Percentiles rank a stretch among this genome's conserved stretches.
phyloP scores from a whole-genome alignment of 208 protist species.

The Acanthamoeba pearcei region DNA sequence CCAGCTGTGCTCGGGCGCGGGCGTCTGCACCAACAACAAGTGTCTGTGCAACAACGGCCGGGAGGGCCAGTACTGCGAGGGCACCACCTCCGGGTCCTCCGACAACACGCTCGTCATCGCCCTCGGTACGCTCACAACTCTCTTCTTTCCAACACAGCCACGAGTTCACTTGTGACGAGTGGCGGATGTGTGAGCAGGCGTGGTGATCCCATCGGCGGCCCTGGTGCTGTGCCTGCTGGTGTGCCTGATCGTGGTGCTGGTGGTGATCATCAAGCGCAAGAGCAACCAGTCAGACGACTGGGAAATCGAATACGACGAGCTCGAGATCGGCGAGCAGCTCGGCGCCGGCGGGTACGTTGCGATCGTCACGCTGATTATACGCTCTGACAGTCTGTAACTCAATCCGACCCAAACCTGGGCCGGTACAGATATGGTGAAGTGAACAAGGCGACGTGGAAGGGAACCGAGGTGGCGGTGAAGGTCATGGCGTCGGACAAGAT shows the following conservation, averaged over 20 bases:
- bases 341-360: constrained; percentile 17
- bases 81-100: background rate
- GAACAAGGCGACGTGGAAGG: constrained; percentile 48
- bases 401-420: no score
- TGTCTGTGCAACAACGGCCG: background rate
- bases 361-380: no score
- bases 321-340: constrained; percentile 55
- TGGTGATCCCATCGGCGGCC: background rate
- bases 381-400: no score
- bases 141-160: background rate
- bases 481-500: constrained; percentile 55
- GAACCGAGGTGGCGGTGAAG: constrained; percentile 53
- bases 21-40: background rate
- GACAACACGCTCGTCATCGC: background rate
- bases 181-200: background rate
- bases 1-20: background rate
- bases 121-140: background rate
- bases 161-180: no score
- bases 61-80: constrained; percentile 14
- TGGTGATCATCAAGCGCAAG: constrained; percentile 4
- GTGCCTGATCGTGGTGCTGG: background rate
- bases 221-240: background rate
- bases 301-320: constrained; percentile 57
- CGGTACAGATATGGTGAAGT: background rate
- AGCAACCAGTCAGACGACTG: constrained; percentile 1